A percentile compares a stretch with the other conserved stretches of the same genome.
phyloP scores from a whole-genome alignment of 495 filamentous ascomycete genomes.

The Trichodelitschia bisporula region DNA sequence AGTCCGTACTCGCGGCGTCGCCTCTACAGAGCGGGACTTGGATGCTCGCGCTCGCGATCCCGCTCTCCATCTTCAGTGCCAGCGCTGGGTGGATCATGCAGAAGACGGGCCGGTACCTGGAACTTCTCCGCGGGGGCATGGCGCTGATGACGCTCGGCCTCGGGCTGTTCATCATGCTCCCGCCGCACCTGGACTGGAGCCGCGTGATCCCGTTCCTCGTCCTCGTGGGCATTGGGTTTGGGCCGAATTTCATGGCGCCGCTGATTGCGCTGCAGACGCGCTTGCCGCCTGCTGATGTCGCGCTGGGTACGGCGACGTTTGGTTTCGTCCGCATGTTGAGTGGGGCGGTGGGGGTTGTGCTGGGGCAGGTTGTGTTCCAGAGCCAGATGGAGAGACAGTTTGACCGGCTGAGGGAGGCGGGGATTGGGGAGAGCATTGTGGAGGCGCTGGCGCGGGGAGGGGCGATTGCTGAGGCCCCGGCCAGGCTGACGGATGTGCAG shows the following conservation, averaged over 20 bases:
- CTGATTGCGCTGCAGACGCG: slow-evolving; percentile 14
- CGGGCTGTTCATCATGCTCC: slow-evolving; percentile 26
- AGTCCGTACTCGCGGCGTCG: slow-evolving; percentile 23
- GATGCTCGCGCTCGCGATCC: slow-evolving; percentile 24
- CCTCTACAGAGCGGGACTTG: slow-evolving; percentile 27
- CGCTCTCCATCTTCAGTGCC: slow-evolving; percentile 23
- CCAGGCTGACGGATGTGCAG: slow-evolving; percentile 22
- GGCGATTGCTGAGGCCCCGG: slow-evolving; percentile 26
- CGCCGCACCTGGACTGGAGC: slow-evolving; percentile 16
- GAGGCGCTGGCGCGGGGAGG: slow-evolving; percentile 21
- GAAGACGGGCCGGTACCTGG: slow-evolving; percentile 31
- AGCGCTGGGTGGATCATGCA: slow-evolving; percentile 29
- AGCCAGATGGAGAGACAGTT: slow-evolving; percentile 27
- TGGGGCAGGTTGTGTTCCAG: slow-evolving; percentile 20
- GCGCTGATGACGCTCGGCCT: slow-evolving; percentile 22
- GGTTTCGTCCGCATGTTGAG: slow-evolving; percentile 13
- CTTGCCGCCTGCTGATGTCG: slow-evolving; percentile 11
- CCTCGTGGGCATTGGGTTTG: slow-evolving; percentile 13
- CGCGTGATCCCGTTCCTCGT: slow-evolving; percentile 18
- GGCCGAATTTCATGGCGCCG: slow-evolving; percentile 13
- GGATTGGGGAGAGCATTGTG: slow-evolving; percentile 18
- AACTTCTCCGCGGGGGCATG: slow-evolving; percentile 26
- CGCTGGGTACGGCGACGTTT: slow-evolving; percentile 14
- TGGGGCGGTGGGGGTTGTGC: slow-evolving; percentile 11
- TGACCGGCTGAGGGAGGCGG: slow-evolving; percentile 19